Evolutionary conservation across 2,329 filamentous ascomycete species (phyloP), one percentile per base, ranked within the genome.

Genomic region (Periconia sp.): DNA sequence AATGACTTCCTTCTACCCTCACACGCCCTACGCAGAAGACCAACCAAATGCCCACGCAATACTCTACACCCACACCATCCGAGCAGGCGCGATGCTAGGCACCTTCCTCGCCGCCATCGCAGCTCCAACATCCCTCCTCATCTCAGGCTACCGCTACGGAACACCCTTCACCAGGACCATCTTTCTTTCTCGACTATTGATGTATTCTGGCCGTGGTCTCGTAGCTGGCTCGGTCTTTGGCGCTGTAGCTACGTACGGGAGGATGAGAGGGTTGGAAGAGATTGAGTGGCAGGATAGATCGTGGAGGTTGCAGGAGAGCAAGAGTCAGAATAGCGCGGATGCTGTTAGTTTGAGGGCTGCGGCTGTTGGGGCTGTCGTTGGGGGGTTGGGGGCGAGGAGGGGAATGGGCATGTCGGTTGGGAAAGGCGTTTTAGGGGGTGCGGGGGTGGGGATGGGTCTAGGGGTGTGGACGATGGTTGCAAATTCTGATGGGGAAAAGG

Each of bases 251-350:
- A 69, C 81, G 4, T 61, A 67, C 19, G 71, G 59, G 0, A 70
- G 76, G 2, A 86, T 87, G 83, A 68, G 68, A 39, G 81, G 78
- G 0, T 72, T 74, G 12, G 76, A 82, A 52, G 72, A 78, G 28
- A 80, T 87, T 22, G 83, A 87, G 64, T 87, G 83, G 83, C 68
- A 78, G 56, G 83, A 87, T 59, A 73, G 84, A 13, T 77, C 77
- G 42, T 87, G 83, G 82, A 71, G 84, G 21, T 58, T 87, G 36
- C 54, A 84, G 30, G 80, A 80, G 66, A 86, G 80, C 50, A 53
- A 54, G 21, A 57, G 57, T 0, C 83, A 87, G 70, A 57, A 80
- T 1, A 73, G 80, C 53, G 75, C 73, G 35, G 83, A 85, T 58
- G 79, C 81, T 55, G 83, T 76, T 73, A 78, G 75, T 15, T 71